phyloP scores from a whole-genome alignment of 2,329 filamentous ascomycete genomes.

The Pseudocercospora eumusae region DNA sequence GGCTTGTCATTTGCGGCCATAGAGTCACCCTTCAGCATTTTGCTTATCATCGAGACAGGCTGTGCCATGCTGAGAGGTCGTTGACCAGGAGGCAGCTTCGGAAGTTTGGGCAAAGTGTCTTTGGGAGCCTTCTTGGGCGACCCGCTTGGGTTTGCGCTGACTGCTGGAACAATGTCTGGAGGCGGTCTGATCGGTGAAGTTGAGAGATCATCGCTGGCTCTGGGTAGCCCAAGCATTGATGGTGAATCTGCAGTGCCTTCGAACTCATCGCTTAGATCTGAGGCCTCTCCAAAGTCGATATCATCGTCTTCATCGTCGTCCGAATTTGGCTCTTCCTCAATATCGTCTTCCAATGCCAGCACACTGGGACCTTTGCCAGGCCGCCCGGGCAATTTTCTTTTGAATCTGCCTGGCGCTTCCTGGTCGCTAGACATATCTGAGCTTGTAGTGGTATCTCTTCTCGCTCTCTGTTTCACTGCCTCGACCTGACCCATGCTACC shows the following conservation, averaged over 20 bases:
- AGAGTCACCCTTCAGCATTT: constrained; percentile 64
- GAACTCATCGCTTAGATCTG: constrained; percentile 56
- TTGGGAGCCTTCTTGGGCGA: constrained; percentile 66
- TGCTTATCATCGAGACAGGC: constrained; percentile 62
- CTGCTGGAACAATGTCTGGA: constrained; percentile 44
- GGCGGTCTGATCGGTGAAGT: constrained; percentile 50
- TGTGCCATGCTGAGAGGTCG: constrained; percentile 72
- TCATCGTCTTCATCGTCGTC: constrained; percentile 45
- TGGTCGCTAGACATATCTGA: constrained; percentile 83
- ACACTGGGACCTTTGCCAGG: constrained; percentile 53
- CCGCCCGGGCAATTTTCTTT: constrained; percentile 58
- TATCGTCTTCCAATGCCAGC: constrained; percentile 29
- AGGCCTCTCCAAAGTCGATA: constrained; percentile 41
- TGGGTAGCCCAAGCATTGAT: constrained; percentile 65
- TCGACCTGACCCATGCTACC: constrained; percentile 73
- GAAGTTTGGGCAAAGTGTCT: constrained; percentile 59
- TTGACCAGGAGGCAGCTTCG: constrained; percentile 67
- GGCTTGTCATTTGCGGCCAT: constrained; percentile 56
- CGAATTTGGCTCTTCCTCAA: constrained; percentile 38
- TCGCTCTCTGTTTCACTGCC: constrained; percentile 62
- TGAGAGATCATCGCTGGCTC: constrained; percentile 54
- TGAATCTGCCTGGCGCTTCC: constrained; percentile 64
- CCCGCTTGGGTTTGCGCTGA: constrained; percentile 46
- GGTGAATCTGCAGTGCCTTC: constrained; percentile 65
- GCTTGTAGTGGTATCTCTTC: constrained; percentile 76